Conservation (phyloP, 2,329 filamentous ascomycete species). For the Fusarium newnesense region DNA sequence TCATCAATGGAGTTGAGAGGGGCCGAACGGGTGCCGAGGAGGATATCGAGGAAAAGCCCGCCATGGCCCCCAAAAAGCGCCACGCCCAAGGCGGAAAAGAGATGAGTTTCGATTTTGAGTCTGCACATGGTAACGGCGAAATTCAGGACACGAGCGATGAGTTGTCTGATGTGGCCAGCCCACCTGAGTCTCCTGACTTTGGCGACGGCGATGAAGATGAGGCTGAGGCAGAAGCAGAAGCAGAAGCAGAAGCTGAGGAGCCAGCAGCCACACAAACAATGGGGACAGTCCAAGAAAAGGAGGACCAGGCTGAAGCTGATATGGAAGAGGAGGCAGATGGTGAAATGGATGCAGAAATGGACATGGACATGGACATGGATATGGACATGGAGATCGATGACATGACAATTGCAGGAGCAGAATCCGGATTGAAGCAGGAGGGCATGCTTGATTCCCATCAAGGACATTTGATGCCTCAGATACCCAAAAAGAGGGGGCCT, state of each 20-base stretch:
- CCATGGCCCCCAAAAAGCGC: constrained; percentile 56
- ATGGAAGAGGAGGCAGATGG: constrained; percentile 27
- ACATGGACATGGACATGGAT: constrained; percentile 35
- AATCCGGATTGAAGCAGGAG: constrained; percentile 45
- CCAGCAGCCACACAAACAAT: constrained; percentile 35
- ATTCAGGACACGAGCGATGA: constrained; percentile 67
- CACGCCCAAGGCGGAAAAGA: constrained; percentile 70
- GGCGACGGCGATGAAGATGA: constrained; percentile 50
- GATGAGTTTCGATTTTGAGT: constrained; percentile 80
- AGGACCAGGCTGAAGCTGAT: constrained; percentile 43
- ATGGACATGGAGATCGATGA: constrained; percentile 40
- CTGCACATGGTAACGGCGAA: constrained; percentile 66
- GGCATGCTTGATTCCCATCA: constrained; percentile 48
- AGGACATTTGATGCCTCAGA: constrained; percentile 49
- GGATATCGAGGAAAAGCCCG: constrained; percentile 59
- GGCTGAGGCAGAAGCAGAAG: constrained; percentile 40
- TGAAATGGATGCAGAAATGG: constrained; percentile 26
- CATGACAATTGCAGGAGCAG: constrained; percentile 38
- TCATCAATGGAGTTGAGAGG: constrained; percentile 71
- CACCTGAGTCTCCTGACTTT: constrained; percentile 54
- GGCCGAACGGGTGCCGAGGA: constrained; percentile 69
- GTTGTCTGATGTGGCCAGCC: constrained; percentile 57
- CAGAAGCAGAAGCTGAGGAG: constrained; percentile 34
- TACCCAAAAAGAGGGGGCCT: constrained; percentile 77
- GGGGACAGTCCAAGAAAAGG: constrained; percentile 44